A percentile compares a stretch with the other conserved stretches of the same genome.
Conservation (phyloP, 352 stramenopile species). For the Aphanomyces stellatus region DNA sequence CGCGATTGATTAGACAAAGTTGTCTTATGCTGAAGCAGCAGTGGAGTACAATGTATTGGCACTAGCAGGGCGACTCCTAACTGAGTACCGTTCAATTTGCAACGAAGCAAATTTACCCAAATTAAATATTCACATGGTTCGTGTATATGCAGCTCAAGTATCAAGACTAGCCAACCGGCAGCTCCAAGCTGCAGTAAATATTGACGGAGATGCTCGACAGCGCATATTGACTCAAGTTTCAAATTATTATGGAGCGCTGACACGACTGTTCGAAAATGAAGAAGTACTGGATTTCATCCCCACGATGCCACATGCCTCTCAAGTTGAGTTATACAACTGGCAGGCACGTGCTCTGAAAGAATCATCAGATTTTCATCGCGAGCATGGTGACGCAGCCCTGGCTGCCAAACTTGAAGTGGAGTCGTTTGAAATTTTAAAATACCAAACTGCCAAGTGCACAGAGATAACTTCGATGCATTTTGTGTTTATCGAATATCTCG, state of each 20-base stretch:
- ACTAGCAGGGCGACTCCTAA: constrained; percentile 64
- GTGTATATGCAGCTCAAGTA: constrained; percentile 75
- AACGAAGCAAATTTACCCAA: constrained; percentile 58
- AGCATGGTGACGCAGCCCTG: not conserved
- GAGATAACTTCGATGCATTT: not conserved
- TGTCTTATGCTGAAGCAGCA: constrained; percentile 56
- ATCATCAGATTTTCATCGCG: constrained; percentile 56
- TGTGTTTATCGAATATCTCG: constrained; percentile 60
- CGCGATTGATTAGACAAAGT: constrained; percentile 35
- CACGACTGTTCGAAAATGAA: constrained; percentile 74
- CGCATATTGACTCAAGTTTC: constrained; percentile 40
- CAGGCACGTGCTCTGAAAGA: constrained; percentile 60
- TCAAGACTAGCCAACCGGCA: constrained; percentile 63
- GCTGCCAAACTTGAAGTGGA: not conserved
- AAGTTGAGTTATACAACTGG: constrained; percentile 45
- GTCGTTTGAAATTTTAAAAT: constrained; percentile 1
- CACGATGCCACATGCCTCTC: constrained; percentile 30
- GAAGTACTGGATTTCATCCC: constrained; percentile 67
- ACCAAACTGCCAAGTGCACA: not conserved
- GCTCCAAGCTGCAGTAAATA: constrained; percentile 28
- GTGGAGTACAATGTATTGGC: constrained; percentile 60
- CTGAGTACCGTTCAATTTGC: constrained; percentile 65
- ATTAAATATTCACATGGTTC: constrained; percentile 64
- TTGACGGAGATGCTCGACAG: constrained; percentile 15
- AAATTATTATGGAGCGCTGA: constrained; percentile 62